These are phyloP conservation scores for Candida suzukii DNA, from an alignment of 805 yeast genomes.

Conservation along the genomic window DNA sequence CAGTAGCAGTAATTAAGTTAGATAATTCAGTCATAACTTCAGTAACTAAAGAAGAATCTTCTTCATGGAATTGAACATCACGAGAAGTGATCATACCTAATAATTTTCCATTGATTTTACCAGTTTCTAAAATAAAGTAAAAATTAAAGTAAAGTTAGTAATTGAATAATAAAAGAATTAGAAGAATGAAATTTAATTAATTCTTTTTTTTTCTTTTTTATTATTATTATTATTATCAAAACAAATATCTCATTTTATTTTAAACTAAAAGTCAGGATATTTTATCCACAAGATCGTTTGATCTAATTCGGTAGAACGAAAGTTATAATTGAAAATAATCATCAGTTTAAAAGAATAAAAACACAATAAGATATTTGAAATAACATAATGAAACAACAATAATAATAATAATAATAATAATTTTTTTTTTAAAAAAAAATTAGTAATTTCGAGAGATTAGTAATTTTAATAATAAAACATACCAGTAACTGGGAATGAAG, in stretches of 20 bases:
- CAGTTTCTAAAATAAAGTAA: conserved; percentile 54
- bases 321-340: conserved; percentile 73
- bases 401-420: too few relatives aligned
- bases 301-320: conserved; percentile 99
- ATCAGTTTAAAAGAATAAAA: conserved; percentile 17
- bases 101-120: conserved; percentile 81
- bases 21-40: conserved; percentile 72
- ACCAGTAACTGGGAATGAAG: conserved; percentile 99
- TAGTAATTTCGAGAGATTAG: too few relatives aligned
- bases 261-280: conserved; percentile 31
- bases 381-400: not conserved
- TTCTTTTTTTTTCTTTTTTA: not conserved
- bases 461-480: conserved; percentile 38
- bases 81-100: conserved; percentile 95
- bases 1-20: conserved; percentile 74
- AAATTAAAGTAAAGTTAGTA: conserved; percentile 1
- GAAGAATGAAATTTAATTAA: not conserved
- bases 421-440: not conserved
- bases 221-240: conserved; percentile 6
- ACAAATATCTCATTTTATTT: too few relatives aligned
- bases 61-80: conserved; percentile 92
- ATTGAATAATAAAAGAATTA: too few relatives aligned
- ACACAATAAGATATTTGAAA: not conserved
- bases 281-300: conserved; percentile 95
- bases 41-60: conserved; percentile 50